Conservation (phyloP, 495 filamentous ascomycete species). For the Neurospora sp. region DNA sequence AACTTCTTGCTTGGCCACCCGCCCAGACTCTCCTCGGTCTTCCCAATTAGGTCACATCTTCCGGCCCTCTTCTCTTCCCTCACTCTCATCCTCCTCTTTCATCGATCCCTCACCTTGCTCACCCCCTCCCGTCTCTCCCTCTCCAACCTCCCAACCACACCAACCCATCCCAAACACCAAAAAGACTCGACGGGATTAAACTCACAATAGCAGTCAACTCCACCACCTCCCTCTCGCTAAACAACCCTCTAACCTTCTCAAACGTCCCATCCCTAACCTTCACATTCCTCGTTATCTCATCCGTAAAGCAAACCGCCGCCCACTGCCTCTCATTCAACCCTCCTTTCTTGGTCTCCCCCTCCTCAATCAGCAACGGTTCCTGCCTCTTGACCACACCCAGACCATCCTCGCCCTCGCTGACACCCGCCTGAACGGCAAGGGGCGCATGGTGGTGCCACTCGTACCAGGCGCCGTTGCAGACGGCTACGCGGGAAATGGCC, state of each 20-base stretch:
- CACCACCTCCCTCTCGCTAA: constrained; percentile 58
- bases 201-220: constrained; percentile 66
- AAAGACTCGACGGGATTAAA: constrained; percentile 1
- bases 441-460: constrained; percentile 74
- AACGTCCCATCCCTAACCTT: constrained; percentile 55
- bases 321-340: constrained; percentile 47
- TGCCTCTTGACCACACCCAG: constrained; percentile 27
- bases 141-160: not conserved
- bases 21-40: not conserved
- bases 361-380: constrained; percentile 3
- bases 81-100: not conserved
- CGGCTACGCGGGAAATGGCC: constrained; percentile 65
- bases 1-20: not conserved
- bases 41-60: not conserved
- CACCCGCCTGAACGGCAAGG: constrained; percentile 38
- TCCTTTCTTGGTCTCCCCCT: not conserved
- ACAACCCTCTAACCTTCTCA: constrained; percentile 43
- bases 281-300: constrained; percentile 64
- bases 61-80: not conserved
- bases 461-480: constrained; percentile 62
- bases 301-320: constrained; percentile 58
- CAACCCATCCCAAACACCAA: not conserved
- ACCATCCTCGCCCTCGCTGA: constrained; percentile 37
- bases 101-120: not conserved
- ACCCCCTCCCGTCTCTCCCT: not conserved